Conservation (phyloP, 2,329 filamentous ascomycete species). For the Dactylellina leptospora region DNA sequence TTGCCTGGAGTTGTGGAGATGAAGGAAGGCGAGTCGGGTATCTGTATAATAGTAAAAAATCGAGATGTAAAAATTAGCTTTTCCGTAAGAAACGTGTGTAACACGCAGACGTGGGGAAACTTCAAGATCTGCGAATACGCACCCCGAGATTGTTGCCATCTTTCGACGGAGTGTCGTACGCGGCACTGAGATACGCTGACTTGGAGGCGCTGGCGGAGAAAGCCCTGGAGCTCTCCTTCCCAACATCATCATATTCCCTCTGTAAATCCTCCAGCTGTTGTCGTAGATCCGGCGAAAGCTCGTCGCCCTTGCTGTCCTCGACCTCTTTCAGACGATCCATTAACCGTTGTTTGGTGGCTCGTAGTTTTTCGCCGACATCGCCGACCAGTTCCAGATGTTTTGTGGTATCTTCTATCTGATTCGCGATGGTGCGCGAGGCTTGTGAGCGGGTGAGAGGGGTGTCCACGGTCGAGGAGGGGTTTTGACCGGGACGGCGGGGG, state of each 20-base stretch:
- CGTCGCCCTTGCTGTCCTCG: slow-evolving; percentile 75
- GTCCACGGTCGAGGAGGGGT: slow-evolving; percentile 31
- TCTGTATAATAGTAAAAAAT: slow-evolving; percentile 12
- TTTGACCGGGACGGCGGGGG: slow-evolving; percentile 39
- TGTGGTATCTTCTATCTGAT: slow-evolving; percentile 91
- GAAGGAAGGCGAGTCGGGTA: slow-evolving; percentile 39
- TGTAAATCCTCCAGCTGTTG: slow-evolving; percentile 86
- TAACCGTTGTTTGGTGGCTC: slow-evolving; percentile 86
- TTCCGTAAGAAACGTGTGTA: not conserved
- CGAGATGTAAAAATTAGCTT: not conserved
- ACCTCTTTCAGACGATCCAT: slow-evolving; percentile 84
- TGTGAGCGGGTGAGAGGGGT: slow-evolving; percentile 75
- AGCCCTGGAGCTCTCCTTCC: slow-evolving; percentile 84
- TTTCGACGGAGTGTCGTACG: slow-evolving; percentile 61
- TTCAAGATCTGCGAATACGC: not conserved
- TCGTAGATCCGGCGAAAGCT: slow-evolving; percentile 83
- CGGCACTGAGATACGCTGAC: slow-evolving; percentile 74
- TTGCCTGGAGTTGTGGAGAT: slow-evolving; percentile 62
- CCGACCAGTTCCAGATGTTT: slow-evolving; percentile 90
- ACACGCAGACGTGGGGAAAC: not conserved
- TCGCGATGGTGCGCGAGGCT: slow-evolving; percentile 86
- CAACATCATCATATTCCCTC: slow-evolving; percentile 93
- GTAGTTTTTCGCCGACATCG: slow-evolving; percentile 83
- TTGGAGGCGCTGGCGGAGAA: slow-evolving; percentile 84
- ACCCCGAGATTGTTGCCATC: slow-evolving; percentile 59